These are phyloP conservation scores for Musa itinerans DNA, from an alignment of 176 grass and related monocot species.

Conservation along the genomic window DNA sequence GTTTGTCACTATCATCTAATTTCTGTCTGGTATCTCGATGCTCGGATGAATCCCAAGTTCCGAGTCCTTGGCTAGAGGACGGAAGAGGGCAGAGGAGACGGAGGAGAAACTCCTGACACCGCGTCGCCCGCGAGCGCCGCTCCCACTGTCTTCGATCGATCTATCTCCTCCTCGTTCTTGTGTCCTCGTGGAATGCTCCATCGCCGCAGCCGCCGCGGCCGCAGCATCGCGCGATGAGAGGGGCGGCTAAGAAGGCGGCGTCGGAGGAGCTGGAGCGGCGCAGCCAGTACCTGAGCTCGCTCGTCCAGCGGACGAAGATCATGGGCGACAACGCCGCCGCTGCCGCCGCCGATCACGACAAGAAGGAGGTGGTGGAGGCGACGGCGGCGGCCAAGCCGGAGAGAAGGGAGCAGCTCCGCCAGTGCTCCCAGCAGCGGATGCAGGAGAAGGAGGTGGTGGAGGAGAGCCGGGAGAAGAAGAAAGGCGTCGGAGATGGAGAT, in stretches of 20 bases:
- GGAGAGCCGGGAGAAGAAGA: constrained; percentile 29
- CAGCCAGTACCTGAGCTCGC: constrained; percentile 44
- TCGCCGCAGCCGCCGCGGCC: not conserved
- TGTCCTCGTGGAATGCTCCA: not conserved
- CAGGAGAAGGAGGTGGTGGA: not conserved
- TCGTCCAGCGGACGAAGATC: constrained; percentile 51
- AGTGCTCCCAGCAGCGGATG: not conserved
- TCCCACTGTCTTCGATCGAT: not conserved
- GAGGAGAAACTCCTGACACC: not conserved
- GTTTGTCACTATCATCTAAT: not conserved
- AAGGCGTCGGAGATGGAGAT: constrained; percentile 18
- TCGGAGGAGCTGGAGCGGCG: constrained; percentile 48
- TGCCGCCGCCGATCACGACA: constrained; percentile 6
- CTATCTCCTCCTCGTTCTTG: not conserved
- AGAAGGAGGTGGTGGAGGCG: constrained; percentile 26
- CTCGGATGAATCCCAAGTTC: not conserved
- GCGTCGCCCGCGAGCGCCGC: not conserved
- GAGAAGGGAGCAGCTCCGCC: constrained; percentile 1
- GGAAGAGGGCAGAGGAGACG: not conserved
- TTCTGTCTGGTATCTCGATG: not conserved
- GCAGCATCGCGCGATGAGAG: not conserved
- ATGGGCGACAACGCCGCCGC: constrained; percentile 21
- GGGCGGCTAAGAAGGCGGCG: constrained; percentile 18
- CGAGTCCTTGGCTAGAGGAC: not conserved
- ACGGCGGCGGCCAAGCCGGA: not conserved